Base-by-base conservation (phyloP, 805 yeast genomes). In the Priceomyces castillae region DNA sequence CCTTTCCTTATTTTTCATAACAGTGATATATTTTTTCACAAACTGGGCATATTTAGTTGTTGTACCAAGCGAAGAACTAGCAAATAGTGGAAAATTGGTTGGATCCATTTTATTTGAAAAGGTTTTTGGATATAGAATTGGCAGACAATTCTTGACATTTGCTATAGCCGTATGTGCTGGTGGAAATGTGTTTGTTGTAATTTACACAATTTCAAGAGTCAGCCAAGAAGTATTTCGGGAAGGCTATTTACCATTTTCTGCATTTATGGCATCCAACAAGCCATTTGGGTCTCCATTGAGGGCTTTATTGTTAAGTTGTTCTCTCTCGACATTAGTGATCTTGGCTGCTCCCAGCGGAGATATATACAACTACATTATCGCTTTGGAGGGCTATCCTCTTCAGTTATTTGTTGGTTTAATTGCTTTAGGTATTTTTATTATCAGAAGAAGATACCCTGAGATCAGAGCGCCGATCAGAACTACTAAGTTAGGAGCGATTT, bases 151-250 rank as follows among this genome's bases (percentile, higher is more conserved):
- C 36, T 68, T 82, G 37, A 76, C 86, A 0, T 54, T 78, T 28
- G 69, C 84, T 0, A 76, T 81, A 20, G 84, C 85, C 0, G 44
- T 81, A n/a, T 77, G 82, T 31, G 72, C 86, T 3, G 79, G 77
- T 1, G 84, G 86, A 0, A 82, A 82, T 52, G 76, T 81, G 2
- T 73, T 80, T 57, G 86, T 81, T 9, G 83, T 79, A 1, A 50
- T 80, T 14, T 82, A 81, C 55, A 72, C 81, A 3, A 65, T 78
- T 9, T 78, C 85, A 0, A 67, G 88, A 54, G 76, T 78, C 65
- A 78, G 78, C 48, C 88, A 82, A 55, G 86, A 81, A 57, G 76
- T 77, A 3, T 80, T 82, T 50, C 65, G 84, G 44, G 86, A 81
- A 51, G 86, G 86, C 0, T 77, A 69, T 44, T 53, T 81, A 11